These are phyloP conservation scores for Smallanthus sonchifolius DNA, from an alignment of 129 eudicot genomes.

Conservation along the genomic window DNA sequence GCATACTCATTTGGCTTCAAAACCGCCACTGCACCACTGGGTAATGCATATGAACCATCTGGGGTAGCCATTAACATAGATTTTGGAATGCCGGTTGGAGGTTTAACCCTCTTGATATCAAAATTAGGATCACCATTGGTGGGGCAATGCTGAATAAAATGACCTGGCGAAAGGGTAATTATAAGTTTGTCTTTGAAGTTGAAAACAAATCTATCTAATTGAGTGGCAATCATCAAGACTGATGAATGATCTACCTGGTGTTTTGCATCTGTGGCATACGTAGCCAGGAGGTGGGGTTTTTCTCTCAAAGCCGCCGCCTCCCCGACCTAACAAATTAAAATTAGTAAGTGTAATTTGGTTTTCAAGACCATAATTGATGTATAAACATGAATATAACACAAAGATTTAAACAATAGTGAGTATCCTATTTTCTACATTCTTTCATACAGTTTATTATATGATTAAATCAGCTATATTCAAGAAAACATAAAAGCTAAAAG, in stretches of 20 bases:
- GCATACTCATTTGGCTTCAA: conserved; percentile 93
- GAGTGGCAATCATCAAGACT: background rate
- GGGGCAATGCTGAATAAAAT: conserved; percentile 95
- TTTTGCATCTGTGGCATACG: conserved; percentile 89
- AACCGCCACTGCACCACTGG: conserved; percentile 85
- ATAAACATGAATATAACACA: conserved; percentile 9
- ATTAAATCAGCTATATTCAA: conserved; percentile 1
- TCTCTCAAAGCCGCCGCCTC: conserved; percentile 62
- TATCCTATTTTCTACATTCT: conserved; percentile 3
- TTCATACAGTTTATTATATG: background rate
- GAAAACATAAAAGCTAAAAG: background rate
- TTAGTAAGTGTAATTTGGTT: conserved; percentile 12
- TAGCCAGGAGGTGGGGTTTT: conserved; percentile 96
- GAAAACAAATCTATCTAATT: background rate
- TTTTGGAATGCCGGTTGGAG: conserved; percentile 93
- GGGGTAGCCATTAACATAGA: conserved; percentile 92
- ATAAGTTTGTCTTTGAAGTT: background rate
- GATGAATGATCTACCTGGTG: conserved; percentile 60
- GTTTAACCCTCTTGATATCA: conserved; percentile 79
- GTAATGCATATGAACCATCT: conserved; percentile 90
- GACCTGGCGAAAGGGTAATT: conserved; percentile 46
- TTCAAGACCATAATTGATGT: conserved; percentile 1
- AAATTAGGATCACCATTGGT: conserved; percentile 90
- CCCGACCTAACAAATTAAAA: conserved; percentile 53
- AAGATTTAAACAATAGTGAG: background rate